Base-by-base conservation (phyloP, 345 rosid species). In the Eutrema heterophyllum region DNA sequence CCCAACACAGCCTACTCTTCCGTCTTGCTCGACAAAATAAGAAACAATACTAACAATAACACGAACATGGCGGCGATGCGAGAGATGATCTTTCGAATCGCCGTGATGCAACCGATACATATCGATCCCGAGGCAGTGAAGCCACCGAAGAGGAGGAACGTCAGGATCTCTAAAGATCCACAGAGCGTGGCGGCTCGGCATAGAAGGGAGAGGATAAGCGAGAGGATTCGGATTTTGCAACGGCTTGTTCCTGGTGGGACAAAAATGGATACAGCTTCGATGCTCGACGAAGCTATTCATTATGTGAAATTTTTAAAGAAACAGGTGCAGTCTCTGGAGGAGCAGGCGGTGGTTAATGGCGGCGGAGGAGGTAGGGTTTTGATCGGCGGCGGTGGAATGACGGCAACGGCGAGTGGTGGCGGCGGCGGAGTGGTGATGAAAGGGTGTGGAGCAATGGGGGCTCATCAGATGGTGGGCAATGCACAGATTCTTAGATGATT, bases 221-320 rank as follows among this genome's bases (percentile, higher is more conserved):
- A 93, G 78, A 78, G 89, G 86, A 91, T 93, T 21, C 80, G 98
- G 84, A 91, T 91, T 53, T 82, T 91, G 64, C 98, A 93, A 78
- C 81, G 96, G 78, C 83, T 93, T n/a, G 98, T 93, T n/a, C 97
- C 98, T 0, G 96, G 98, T n/a, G 97, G 98, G 1, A 93, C 90
- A 27, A 93, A 89, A 75, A 93, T 91, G 98, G 98, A 91, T 76
- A 93, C 96, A 15, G 96, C 97, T 53, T 91, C 97, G 0, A 93
- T 93, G 98, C 75, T 93, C 4, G 98, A 93, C 51, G 97, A 93
- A 77, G 97, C 98, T 9, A 84, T 93, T 51, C 98, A 91, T 77
- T 93, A 93, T 52, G 93, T 93, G 26, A 93, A 91, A 75, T 93
- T 93, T 68, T 77, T 93, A 68, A 93, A 91, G 82, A 88, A 86